These are phyloP conservation scores for Theobroma grandiflorum DNA, from an alignment of 441 rosid species.

Conservation along the genomic window DNA sequence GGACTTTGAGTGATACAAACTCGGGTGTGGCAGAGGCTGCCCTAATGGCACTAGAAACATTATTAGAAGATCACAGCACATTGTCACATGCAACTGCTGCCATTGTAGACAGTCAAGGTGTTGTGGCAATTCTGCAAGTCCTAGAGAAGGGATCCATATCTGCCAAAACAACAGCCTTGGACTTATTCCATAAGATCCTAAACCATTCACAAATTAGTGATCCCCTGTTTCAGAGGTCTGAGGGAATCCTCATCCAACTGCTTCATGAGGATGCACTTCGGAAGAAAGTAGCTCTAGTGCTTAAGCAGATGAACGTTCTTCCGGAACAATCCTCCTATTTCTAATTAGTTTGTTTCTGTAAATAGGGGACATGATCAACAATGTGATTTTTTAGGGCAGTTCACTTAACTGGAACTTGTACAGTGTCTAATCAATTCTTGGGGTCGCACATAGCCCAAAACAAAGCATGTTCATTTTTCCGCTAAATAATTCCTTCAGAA, in stretches of 20 bases:
- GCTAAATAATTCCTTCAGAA: background rate
- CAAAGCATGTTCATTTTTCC: conserved; percentile 4
- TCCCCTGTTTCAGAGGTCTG: conserved; percentile 37
- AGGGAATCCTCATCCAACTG: conserved; percentile 58
- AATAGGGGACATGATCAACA: background rate
- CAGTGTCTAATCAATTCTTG: background rate
- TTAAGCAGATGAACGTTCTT: conserved; percentile 50
- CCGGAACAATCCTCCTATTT: conserved; percentile 69
- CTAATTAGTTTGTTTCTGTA: conserved; percentile 30
- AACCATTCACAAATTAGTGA: conserved; percentile 37
- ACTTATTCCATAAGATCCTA: conserved; percentile 52
- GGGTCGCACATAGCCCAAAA: background rate
- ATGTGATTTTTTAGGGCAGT: background rate
- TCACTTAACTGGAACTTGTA: background rate
- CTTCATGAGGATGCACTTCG: conserved; percentile 48
- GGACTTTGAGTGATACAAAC: conserved; percentile 48
- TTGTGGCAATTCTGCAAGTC: conserved; percentile 51
- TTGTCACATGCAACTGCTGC: conserved; percentile 47
- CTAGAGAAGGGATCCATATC: conserved; percentile 55
- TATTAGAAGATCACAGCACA: conserved; percentile 47
- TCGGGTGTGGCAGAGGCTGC: conserved; percentile 60
- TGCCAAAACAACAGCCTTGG: conserved; percentile 54
- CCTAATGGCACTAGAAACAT: conserved; percentile 57
- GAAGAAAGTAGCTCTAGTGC: conserved; percentile 57
- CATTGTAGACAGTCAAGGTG: conserved; percentile 53